phyloP scores from a whole-genome alignment of 345 rosid genomes.

The Rhizophora apiculata region DNA sequence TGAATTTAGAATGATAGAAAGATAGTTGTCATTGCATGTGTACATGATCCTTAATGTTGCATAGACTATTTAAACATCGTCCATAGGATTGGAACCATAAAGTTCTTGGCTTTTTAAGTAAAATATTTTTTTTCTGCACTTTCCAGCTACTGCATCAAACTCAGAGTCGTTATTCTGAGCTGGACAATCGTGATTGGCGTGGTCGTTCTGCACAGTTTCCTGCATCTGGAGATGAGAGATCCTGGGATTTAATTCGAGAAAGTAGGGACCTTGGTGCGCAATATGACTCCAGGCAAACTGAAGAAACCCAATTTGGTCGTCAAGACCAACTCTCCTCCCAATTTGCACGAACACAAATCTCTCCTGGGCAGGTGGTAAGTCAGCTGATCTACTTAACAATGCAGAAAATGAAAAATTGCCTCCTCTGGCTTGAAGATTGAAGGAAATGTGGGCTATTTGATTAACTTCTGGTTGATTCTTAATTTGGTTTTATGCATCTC shows the following conservation, averaged over 20 bases:
- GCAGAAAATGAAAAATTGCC: no score
- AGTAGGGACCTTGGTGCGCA: constrained; percentile 41
- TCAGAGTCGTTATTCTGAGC: constrained; percentile 67
- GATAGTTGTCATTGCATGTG: not conserved
- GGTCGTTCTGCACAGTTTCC: constrained; percentile 56
- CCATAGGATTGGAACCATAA: not conserved
- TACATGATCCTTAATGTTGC: not conserved
- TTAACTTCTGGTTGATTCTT: no score
- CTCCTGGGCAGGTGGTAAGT: constrained; percentile 53
- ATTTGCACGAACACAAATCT: constrained; percentile 40
- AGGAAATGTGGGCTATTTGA: no score
- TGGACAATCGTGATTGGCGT: constrained; percentile 94
- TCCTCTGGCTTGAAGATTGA: no score
- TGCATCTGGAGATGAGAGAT: constrained; percentile 64
- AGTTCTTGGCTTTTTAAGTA: not conserved
- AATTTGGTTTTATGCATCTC: no score
- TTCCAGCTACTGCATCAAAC: constrained; percentile 45
- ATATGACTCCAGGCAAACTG: constrained; percentile 46
- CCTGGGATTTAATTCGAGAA: constrained; percentile 56
- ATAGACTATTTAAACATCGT: not conserved
- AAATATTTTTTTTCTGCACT: constrained; percentile 2
- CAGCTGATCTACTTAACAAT: not conserved
- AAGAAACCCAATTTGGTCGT: constrained; percentile 44
- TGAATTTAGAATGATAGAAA: not conserved
- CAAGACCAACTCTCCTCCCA: constrained; percentile 50